Evolutionary conservation across 140 eudicot genomes (phyloP).

Genomic region (Anethum foeniculum): DNA sequence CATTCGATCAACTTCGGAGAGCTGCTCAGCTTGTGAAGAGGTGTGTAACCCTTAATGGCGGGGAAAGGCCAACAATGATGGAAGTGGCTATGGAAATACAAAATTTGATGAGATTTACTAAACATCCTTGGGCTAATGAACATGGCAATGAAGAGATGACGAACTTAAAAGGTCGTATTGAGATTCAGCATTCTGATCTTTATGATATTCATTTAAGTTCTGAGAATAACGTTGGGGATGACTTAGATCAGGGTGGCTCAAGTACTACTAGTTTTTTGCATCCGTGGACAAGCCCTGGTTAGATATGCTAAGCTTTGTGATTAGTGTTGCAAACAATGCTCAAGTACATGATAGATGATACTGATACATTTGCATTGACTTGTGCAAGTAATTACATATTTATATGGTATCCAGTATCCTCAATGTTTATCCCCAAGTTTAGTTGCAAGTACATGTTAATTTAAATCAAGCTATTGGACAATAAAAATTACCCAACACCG

Average conservation of each 20-base stretch:
- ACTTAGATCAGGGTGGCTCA: not conserved
- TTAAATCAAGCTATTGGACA: too few species aligned
- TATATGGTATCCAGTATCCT: too few species aligned
- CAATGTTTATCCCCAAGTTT: too few species aligned
- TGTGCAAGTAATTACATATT: too few species aligned
- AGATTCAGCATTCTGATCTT: not conserved
- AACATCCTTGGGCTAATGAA: conserved; percentile 12
- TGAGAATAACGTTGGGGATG: not conserved
- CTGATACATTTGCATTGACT: too few species aligned
- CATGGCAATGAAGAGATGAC: not conserved
- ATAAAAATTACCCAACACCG: too few species aligned
- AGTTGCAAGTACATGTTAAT: too few species aligned
- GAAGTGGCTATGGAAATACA: conserved; percentile 24
- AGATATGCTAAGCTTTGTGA: too few species aligned
- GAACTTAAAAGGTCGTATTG: not conserved
- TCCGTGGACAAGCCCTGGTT: too few species aligned
- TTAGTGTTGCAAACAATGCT: too few species aligned
- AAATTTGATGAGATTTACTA: conserved; percentile 13
- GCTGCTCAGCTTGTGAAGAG: conserved; percentile 20
- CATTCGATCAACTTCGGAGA: conserved; percentile 16
- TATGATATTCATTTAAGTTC: not conserved
- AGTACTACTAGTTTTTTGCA: too few species aligned
- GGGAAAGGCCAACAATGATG: conserved; percentile 26
- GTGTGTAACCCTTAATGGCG: conserved; percentile 20
- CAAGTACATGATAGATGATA: too few species aligned